A percentile compares a stretch with the other conserved stretches of the same genome.
Evolutionary conservation across 2,329 filamentous ascomycete species (phyloP).

Genomic region (Colletotrichum sp.): DNA sequence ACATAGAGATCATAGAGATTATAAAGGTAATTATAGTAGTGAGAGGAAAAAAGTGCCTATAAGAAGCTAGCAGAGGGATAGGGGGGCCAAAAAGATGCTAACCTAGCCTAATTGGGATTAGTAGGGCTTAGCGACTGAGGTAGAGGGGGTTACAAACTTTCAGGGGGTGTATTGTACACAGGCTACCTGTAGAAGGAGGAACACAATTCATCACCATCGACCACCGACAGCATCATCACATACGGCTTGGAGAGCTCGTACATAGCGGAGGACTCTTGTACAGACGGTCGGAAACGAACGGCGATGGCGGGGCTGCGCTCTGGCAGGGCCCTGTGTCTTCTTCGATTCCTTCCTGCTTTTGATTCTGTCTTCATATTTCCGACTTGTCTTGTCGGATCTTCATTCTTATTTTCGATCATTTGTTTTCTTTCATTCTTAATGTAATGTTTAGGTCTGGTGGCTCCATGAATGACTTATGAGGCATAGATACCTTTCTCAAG

Average conservation of each 20-base stretch:
- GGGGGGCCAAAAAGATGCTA: no score
- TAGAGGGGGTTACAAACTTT: no score
- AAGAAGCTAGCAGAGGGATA: no score
- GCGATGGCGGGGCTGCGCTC: background rate
- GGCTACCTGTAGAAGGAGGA: background rate
- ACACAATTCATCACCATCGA: background rate
- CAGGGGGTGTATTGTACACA: no score
- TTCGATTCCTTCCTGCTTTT: background rate
- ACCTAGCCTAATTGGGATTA: no score
- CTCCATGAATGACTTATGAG: slow-evolving; percentile 14
- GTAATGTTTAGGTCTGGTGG: slow-evolving; percentile 19
- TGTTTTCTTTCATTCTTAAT: background rate
- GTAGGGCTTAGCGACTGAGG: no score
- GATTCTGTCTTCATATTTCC: slow-evolving; percentile 3
- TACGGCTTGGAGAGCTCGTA: slow-evolving; percentile 3
- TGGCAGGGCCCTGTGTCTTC: background rate
- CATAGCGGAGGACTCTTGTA: slow-evolving; percentile 1
- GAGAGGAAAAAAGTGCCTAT: no score
- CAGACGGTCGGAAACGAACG: background rate
- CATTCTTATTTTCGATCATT: background rate
- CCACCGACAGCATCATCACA: background rate
- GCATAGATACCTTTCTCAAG: slow-evolving; percentile 7
- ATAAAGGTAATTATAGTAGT: no score
- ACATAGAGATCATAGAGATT: no score
- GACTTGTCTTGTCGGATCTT: background rate